Base-by-base conservation (phyloP, 257 asterid species). In the Scutellaria galericulata region DNA sequence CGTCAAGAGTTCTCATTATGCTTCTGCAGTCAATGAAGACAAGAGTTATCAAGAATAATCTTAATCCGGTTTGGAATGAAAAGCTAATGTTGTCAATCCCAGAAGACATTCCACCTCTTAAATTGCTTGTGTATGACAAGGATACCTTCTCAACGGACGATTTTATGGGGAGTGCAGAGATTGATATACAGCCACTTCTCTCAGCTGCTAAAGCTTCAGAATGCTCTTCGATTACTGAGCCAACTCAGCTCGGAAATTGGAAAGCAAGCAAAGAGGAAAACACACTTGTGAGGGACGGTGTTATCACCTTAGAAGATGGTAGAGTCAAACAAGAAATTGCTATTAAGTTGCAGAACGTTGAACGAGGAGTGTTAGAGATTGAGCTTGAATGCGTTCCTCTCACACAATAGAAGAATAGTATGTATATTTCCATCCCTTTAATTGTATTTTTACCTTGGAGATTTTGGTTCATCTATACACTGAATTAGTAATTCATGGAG, bases 61-160 rank as follows among this genome's bases (percentile, higher is more conserved):
- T 93, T 73, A 93, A 93, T 80, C 98, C 98, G 4, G 94, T 93
- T 7, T 93, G 98, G 98, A 93, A 93, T 54, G 98, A 93, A 80
- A 82, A 84, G 79, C 85, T 93, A 72, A 93, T 93, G 98, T 59
- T 93, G 85, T 93, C 98, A 3, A 90, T 93, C 69, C 98, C 98
- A 37, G 96, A 93, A 66, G 84, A 71, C 61, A 78, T 90, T 60
- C 98, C 98, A 69, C 91, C 98, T 77, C 72, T 93, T 76, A 93
- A 90, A 82, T 72, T 90, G 98, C 79, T 81, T 59, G 98, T 93
- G 10, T 93, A 89, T 53, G 98, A 93, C 82, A 93, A 91, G 83
- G 98, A 93, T 65, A 91, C 88, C 1, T 93, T 93, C 83, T 81
- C 96, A 1, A 81, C 97, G 0, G 98, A 93, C 18, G 98, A 91